A percentile compares a stretch with the other conserved stretches of the same genome.
phyloP scores from a whole-genome alignment of 345 rosid genomes.

The Rhizophora mangle region DNA sequence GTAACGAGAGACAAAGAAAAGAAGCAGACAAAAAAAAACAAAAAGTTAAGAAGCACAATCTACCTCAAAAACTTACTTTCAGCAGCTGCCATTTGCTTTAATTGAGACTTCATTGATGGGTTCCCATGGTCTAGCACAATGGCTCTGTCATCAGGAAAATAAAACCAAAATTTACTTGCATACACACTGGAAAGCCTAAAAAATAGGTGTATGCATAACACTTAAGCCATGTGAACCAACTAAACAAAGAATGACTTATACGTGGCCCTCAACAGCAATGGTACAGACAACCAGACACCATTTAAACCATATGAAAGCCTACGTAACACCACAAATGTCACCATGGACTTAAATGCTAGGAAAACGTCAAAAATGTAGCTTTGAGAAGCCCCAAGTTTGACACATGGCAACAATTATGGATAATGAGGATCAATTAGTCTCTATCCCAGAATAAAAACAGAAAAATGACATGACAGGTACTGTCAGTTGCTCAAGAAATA shows the following conservation, averaged over 20 bases:
- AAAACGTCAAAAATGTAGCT: neutral
- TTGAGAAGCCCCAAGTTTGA: too few relatives aligned
- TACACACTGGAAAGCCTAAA: constrained; percentile 2
- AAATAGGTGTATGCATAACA: too few relatives aligned
- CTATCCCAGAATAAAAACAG: neutral
- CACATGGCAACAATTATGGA: too few relatives aligned
- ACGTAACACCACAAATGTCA: neutral
- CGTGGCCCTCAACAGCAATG: constrained; percentile 1
- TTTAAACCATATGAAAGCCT: constrained; percentile 3
- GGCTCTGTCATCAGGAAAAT: constrained; percentile 57
- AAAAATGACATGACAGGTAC: neutral
- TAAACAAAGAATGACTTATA: neutral
- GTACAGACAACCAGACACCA: constrained; percentile 1
- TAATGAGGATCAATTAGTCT: neutral
- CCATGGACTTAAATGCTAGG: neutral
- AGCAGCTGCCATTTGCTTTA: constrained; percentile 67
- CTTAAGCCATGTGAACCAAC: neutral
- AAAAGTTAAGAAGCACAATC: constrained; percentile 3
- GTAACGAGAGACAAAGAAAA: neutral
- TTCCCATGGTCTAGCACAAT: constrained; percentile 81
- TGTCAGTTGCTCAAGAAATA: neutral
- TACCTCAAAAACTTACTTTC: constrained; percentile 59
- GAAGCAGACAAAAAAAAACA: neutral
- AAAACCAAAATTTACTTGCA: neutral
- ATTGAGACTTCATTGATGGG: constrained; percentile 66